Conservation (phyloP, 2,329 filamentous ascomycete species). For the Pseudodiploospora longispora region DNA sequence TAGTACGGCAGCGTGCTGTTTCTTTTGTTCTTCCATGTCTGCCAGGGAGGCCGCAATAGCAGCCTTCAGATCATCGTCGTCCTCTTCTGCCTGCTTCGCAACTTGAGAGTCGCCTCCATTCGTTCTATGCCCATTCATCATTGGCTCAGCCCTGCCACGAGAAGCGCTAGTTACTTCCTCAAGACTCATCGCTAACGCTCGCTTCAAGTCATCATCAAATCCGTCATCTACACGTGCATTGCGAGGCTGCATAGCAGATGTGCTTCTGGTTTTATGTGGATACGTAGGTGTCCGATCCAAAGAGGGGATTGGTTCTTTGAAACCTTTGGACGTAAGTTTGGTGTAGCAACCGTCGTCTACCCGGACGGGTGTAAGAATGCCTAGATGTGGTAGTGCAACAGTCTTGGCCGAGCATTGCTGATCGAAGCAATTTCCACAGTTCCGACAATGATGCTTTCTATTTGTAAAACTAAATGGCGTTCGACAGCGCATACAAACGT, state of each 20-base stretch:
- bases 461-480: constrained; percentile 97
- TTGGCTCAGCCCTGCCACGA: constrained; percentile 62
- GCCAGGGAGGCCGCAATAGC: constrained; percentile 91
- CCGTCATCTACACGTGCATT: constrained; percentile 80
- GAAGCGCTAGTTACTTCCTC: constrained; percentile 78
- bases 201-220: constrained; percentile 92
- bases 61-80: constrained; percentile 87
- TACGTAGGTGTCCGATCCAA: constrained; percentile 40
- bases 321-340: constrained; percentile 69
- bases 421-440: constrained; percentile 96
- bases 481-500: constrained; percentile 96
- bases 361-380: constrained; percentile 82
- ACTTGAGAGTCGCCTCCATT: constrained; percentile 27
- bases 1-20: constrained; percentile 73
- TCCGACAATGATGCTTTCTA: constrained; percentile 95
- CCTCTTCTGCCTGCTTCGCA: constrained; percentile 59
- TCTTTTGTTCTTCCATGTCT: constrained; percentile 98
- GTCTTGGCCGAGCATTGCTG: constrained; percentile 88
- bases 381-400: constrained; percentile 81
- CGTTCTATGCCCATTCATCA: constrained; percentile 28
- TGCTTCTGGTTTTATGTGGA: constrained; percentile 57
- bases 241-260: constrained; percentile 75
- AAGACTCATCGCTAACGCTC: constrained; percentile 90
- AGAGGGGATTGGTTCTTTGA: constrained; percentile 32
- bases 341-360: constrained; percentile 95